phyloP scores from a whole-genome alignment of 345 rosid species.

The Citrus medica region DNA sequence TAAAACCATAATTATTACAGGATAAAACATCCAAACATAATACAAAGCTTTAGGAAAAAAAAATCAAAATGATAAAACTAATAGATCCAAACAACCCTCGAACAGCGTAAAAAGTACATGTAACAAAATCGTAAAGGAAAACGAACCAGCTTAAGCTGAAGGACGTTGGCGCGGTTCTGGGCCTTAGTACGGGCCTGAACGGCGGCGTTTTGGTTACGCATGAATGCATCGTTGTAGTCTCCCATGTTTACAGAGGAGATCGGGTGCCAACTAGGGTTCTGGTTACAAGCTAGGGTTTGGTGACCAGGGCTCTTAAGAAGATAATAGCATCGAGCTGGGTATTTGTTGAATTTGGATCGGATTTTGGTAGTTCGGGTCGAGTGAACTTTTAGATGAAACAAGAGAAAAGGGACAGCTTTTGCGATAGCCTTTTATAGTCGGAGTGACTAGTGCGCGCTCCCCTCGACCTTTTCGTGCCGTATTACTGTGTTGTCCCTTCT shows the following conservation, averaged over 20 bases:
- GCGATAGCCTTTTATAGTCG: not conserved
- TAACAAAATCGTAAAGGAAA: not conserved
- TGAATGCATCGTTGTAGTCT: constrained; percentile 70
- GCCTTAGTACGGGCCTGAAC: constrained; percentile 82
- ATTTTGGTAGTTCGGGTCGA: constrained; percentile 1
- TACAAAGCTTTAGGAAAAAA: not conserved
- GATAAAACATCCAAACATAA: not conserved
- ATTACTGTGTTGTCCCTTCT: not conserved
- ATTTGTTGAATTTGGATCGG: not conserved
- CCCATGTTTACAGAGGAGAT: constrained; percentile 46
- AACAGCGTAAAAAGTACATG: not conserved
- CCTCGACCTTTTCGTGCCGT: not conserved
- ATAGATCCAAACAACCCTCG: not conserved
- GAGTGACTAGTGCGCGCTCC: not conserved
- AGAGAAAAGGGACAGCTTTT: not conserved
- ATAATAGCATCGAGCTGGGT: not conserved
- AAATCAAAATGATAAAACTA: not conserved
- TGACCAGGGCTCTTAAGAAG: not conserved
- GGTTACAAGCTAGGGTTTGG: constrained; percentile 9
- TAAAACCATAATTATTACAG: not conserved
- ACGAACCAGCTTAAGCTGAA: constrained; percentile 92
- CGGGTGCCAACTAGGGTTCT: constrained; percentile 32
- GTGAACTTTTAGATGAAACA: not conserved
- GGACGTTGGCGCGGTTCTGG: constrained; percentile 90
- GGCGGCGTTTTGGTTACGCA: constrained; percentile 83